These are phyloP conservation scores for Tremella yokohamensis DNA, from an alignment of 768 basidiomycete genomes.

Conservation along the genomic window DNA sequence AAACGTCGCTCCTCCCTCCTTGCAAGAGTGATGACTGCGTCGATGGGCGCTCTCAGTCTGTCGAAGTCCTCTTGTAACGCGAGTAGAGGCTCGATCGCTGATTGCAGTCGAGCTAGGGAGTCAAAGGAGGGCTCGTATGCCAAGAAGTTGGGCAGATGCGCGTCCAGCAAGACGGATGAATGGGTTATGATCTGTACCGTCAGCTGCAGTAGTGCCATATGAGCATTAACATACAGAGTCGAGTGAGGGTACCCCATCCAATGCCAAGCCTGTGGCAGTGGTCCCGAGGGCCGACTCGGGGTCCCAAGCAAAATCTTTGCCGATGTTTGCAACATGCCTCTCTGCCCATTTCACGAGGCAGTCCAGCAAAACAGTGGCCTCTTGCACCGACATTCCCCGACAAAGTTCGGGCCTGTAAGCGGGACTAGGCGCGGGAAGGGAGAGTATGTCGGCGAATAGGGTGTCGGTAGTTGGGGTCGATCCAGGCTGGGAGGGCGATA, in stretches of 20 bases:
- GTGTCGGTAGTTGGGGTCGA: conserved; percentile 1
- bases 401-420: conserved; percentile 39
- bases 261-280: neutral
- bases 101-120: conserved; percentile 30
- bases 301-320: conserved; percentile 24
- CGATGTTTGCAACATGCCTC: conserved; percentile 16
- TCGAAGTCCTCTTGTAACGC: conserved; percentile 35
- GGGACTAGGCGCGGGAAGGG: conserved; percentile 31
- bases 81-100: conserved; percentile 28
- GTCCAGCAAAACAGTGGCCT: conserved; percentile 32
- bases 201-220: neutral
- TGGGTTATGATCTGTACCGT: conserved; percentile 26
- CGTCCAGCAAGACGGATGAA: conserved; percentile 39
- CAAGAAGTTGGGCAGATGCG: conserved; percentile 43
- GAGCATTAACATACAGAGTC: conserved; percentile 1
- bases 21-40: conserved; percentile 41
- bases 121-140: conserved; percentile 34
- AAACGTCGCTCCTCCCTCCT: conserved; percentile 26
- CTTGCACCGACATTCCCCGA: conserved; percentile 28
- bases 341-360: conserved; percentile 36
- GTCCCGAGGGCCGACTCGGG: neutral
- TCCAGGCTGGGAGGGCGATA: conserved; percentile 14
- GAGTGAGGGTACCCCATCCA: neutral
- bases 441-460: conserved; percentile 16
- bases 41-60: conserved; percentile 36